Evolutionary conservation across 768 basidiomycete genomes (phyloP), one percentile per base, ranked within the genome.

Genomic region (Rhizopogon sp.): DNA sequence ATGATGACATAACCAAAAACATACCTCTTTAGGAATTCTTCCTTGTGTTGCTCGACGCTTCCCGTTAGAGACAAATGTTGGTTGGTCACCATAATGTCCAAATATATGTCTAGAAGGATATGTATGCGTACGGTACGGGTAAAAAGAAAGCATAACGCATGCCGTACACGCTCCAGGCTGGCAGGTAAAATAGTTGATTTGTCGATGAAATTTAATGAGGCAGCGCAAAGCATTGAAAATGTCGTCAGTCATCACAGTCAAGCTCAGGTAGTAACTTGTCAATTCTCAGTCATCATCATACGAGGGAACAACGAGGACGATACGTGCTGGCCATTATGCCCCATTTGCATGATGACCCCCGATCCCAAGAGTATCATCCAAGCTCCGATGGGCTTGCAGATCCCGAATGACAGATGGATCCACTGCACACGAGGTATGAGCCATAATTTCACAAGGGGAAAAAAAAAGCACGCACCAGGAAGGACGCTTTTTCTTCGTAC

Each of bases 401-500:
- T 96, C 93, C 39, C 87, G 87, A 60, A 95, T 73, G 29, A 96
- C 93, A 45, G 84, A 83, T 2, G 93, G 91, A 71, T 95, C 93
- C 65, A 95, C 90, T 90, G 70, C 43, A 59, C 59, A 65, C 41
- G 56, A 33, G 54, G 54, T 57, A 55, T 62, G 59, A 67, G 57
- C 49, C 52, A 53, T 39, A 49, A 50, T 37, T 31, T 29, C 33
- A n/a, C 1, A 52, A 43, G 45, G 60, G 20, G n/a, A n/a, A n/a
- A 57, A 60, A 61, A 57, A 60, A 46, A 42, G 29, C 43, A 55
- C 55, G 60, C 69, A 91, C 91, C 88, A 74, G 93, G 95, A 58
- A 98, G 78, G 45, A 96, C 94, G 64, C 93, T 96, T 78, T 94
- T 97, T 70, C 96, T 82, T 62, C 96, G 85, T 35, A 95, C 84